Conservation (phyloP, 768 basidiomycete genomes). For the Russula compacta region DNA sequence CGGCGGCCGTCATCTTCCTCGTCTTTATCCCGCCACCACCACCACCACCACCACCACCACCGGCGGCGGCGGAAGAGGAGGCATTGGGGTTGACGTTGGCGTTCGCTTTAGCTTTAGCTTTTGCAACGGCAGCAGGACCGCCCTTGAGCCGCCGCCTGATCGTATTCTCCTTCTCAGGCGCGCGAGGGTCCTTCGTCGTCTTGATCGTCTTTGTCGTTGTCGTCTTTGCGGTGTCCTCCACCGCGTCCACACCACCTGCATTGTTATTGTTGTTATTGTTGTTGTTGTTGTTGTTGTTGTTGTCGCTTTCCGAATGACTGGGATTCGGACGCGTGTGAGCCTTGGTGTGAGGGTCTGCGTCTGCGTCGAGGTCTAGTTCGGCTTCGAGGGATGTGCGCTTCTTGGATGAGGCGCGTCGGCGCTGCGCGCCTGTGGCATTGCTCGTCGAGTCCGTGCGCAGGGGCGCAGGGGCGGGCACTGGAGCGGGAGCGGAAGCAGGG, state of each 20-base stretch:
- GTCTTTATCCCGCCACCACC: neutral
- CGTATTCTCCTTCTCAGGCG: conserved; percentile 20
- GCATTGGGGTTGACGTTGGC: neutral
- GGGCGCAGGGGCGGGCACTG: neutral
- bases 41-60: neutral
- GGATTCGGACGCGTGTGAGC: neutral
- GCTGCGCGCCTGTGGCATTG: conserved; percentile 23
- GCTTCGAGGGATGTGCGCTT: conserved; percentile 13
- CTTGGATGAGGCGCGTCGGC: conserved; percentile 8
- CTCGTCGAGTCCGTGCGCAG: conserved; percentile 10
- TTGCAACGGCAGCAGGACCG: neutral
- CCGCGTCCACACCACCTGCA: neutral
- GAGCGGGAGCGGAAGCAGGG: no score
- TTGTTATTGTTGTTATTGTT: no score
- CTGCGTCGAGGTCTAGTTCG: conserved; percentile 9
- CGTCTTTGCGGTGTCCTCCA: neutral
- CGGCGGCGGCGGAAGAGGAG: no score
- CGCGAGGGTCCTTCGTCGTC: conserved; percentile 4
- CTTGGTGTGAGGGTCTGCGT: neutral
- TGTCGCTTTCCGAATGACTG: neutral
- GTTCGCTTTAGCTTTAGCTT: neutral
- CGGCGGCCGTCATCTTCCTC: neutral
- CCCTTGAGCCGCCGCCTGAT: conserved; percentile 14
- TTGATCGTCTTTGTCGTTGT: no score
- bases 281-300: no score